phyloP scores from a whole-genome alignment of 1,284 basidiomycete species.

The Apiotrichum montevideense region DNA sequence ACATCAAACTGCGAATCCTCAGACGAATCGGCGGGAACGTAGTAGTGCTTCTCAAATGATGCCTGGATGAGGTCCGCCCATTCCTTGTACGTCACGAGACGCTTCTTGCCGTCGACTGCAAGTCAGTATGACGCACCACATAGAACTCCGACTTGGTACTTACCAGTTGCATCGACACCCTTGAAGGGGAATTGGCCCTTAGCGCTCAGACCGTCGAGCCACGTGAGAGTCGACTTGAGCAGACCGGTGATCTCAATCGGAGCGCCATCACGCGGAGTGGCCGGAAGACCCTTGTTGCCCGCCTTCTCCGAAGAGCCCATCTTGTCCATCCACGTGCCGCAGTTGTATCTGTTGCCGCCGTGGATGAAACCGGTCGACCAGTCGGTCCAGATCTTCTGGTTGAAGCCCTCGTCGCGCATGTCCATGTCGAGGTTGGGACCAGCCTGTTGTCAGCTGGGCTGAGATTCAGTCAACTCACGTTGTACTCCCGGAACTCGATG shows the following conservation, averaged over 20 bases:
- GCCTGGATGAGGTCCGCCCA: constrained; percentile 80
- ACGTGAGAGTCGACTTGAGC: constrained; percentile 83
- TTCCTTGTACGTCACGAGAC: constrained; percentile 76
- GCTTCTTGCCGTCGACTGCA: constrained; percentile 65
- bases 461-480: constrained; percentile 44
- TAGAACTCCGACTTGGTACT: constrained; percentile 38
- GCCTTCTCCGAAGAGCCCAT: constrained; percentile 88
- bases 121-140: too few species aligned
- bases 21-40: constrained; percentile 70
- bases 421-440: constrained; percentile 90
- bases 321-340: constrained; percentile 89
- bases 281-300: constrained; percentile 88
- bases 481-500: constrained; percentile 91
- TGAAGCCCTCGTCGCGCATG: constrained; percentile 88
- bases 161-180: constrained; percentile 74
- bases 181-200: constrained; percentile 78
- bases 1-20: constrained; percentile 70
- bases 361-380: constrained; percentile 87
- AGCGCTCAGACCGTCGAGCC: constrained; percentile 66
- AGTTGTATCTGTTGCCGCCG: constrained; percentile 70
- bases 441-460: constrained; percentile 49
- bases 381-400: constrained; percentile 87
- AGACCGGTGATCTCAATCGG: constrained; percentile 93
- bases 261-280: constrained; percentile 90
- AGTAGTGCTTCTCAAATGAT: constrained; percentile 86